Conservation (phyloP, 805 yeast species). For the Candida schatavii region DNA sequence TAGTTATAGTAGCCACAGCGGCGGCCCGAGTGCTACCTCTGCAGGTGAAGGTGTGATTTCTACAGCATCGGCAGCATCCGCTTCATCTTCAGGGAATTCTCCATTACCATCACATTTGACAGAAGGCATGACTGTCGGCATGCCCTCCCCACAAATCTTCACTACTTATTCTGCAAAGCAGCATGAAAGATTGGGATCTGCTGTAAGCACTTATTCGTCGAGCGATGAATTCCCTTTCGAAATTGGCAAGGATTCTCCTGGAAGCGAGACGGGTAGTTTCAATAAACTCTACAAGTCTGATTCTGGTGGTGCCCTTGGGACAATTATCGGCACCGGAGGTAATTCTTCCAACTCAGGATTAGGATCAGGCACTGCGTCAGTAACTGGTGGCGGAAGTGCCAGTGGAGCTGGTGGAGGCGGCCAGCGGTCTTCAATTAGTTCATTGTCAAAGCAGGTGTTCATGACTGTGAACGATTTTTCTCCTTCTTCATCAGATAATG, state of each 20-base stretch:
- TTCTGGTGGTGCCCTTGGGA: not conserved
- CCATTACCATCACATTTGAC: not conserved
- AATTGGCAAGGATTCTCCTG: conserved; percentile 12
- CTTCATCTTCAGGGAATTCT: too few relatives aligned
- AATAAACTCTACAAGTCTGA: conserved; percentile 1
- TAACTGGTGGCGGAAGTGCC: not conserved
- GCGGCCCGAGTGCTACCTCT: too few relatives aligned
- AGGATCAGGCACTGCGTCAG: not conserved
- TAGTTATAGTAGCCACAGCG: not conserved
- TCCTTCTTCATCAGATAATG: conserved; percentile 66
- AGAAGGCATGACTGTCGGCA: conserved; percentile 9
- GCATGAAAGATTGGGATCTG: conserved; percentile 34
- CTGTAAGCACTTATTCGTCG: conserved; percentile 27
- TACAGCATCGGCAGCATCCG: too few relatives aligned
- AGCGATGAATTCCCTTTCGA: conserved; percentile 26
- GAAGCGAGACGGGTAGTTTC: conserved; percentile 1
- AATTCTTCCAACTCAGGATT: not conserved
- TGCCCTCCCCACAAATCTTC: conserved; percentile 28
- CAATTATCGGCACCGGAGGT: not conserved
- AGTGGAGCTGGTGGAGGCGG: not conserved
- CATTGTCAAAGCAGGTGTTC: conserved; percentile 25
- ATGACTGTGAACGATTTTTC: conserved; percentile 33
- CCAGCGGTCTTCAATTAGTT: conserved; percentile 22
- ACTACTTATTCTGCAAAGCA: conserved; percentile 18
- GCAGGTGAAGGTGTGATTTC: too few relatives aligned